Evolutionary conservation across 2,329 filamentous ascomycete genomes (phyloP).

Genomic region (Ilyonectria robusta): DNA sequence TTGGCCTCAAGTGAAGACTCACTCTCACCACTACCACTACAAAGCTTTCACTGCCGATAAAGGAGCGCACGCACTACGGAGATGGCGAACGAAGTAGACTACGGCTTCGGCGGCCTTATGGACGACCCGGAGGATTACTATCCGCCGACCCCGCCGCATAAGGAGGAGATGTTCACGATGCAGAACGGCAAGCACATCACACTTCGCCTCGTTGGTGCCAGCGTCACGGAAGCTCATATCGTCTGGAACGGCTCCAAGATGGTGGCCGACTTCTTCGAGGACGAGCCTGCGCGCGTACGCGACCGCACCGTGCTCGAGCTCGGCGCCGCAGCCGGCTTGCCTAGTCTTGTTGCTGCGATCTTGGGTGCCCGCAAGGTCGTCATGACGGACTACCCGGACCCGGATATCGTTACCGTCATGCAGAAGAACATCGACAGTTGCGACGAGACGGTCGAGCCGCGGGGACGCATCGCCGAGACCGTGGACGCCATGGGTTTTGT

Average conservation of each 20-base stretch:
- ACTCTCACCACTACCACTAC: neutral
- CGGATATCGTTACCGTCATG: constrained; percentile 85
- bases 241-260: constrained; percentile 92
- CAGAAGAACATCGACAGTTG: constrained; percentile 79
- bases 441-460: constrained; percentile 53
- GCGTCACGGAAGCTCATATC: constrained; percentile 89
- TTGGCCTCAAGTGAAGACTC: constrained; percentile 7
- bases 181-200: constrained; percentile 74
- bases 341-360: constrained; percentile 82
- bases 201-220: constrained; percentile 87
- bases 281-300: constrained; percentile 73
- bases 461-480: constrained; percentile 49
- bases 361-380: constrained; percentile 80
- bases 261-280: constrained; percentile 83
- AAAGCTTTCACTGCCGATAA: neutral
- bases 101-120: constrained; percentile 72
- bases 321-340: constrained; percentile 89
- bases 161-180: constrained; percentile 79
- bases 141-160: constrained; percentile 81
- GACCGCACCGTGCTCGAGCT: constrained; percentile 86
- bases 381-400: constrained; percentile 91
- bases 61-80: constrained; percentile 4
- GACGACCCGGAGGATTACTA: constrained; percentile 87
- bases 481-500: constrained; percentile 80
- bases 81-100: constrained; percentile 56